These are phyloP conservation scores for Mycosphaerelloides madeirae DNA, from an alignment of 2,329 filamentous ascomycete genomes.

Conservation along the genomic window DNA sequence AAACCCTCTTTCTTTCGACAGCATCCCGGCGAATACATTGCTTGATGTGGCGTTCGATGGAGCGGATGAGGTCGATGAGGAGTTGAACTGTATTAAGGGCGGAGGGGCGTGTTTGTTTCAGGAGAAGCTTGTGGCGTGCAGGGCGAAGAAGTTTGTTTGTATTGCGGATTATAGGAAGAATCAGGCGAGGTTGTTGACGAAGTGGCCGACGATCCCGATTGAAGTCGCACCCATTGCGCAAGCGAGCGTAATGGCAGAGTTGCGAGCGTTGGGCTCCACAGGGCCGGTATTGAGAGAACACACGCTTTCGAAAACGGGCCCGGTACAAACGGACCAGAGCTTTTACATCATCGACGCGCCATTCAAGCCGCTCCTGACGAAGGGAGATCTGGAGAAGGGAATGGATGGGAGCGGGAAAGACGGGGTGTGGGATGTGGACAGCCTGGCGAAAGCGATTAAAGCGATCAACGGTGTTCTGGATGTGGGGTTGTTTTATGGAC, in stretches of 20 bases:
- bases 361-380: constrained; percentile 66
- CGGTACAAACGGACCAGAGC: constrained; percentile 78
- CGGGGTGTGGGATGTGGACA: constrained; percentile 76
- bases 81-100: constrained; percentile 95
- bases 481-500: constrained; percentile 82
- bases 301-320: constrained; percentile 71
- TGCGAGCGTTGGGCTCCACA: constrained; percentile 67
- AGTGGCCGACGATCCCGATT: constrained; percentile 84
- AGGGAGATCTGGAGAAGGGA: constrained; percentile 46
- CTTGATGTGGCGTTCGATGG: constrained; percentile 94
- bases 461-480: constrained; percentile 82
- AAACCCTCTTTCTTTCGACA: constrained; percentile 70
- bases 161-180: constrained; percentile 80
- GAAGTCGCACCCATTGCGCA: constrained; percentile 86
- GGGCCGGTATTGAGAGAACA: constrained; percentile 68
- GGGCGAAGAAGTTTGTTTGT: constrained; percentile 26
- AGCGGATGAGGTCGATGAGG: constrained; percentile 91
- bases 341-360: constrained; percentile 92
- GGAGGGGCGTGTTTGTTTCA: constrained; percentile 97
- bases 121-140: constrained; percentile 87
- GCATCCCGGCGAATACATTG: constrained; percentile 58
- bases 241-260: constrained; percentile 67
- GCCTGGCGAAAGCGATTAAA: constrained; percentile 70
- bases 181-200: constrained; percentile 65
- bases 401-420: constrained; percentile 41